A percentile compares a stretch with the other conserved stretches of the same genome.
These are phyloP conservation scores for Steccherinum ochraceum DNA, from an alignment of 768 basidiomycete species.

Conservation along the genomic window DNA sequence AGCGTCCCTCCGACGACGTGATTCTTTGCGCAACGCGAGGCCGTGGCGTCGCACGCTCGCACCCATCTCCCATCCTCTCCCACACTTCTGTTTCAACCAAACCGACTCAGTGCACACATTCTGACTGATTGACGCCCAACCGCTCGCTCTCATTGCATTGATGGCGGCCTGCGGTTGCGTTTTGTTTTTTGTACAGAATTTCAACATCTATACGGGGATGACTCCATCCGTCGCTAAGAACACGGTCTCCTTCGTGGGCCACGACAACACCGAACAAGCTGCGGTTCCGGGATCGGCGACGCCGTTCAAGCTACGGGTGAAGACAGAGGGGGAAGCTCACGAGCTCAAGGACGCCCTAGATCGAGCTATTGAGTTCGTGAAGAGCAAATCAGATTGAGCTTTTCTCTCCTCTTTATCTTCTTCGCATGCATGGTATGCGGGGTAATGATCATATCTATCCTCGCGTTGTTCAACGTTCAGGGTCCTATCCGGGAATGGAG, in stretches of 20 bases:
- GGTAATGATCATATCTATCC: no score
- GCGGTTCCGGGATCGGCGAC: conserved; percentile 36
- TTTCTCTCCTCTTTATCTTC: no score
- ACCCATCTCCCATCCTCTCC: no score
- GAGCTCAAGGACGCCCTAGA: conserved; percentile 56
- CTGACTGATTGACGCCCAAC: background rate
- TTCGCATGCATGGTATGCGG: no score
- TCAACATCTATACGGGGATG: conserved; percentile 56
- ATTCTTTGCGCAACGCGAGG: no score
- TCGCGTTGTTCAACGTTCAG: no score
- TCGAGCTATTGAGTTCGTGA: conserved; percentile 47
- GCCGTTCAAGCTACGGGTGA: conserved; percentile 57
- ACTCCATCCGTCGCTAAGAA: conserved; percentile 48
- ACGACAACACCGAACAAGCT: conserved; percentile 35
- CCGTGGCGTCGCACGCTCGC: no score
- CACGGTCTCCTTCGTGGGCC: conserved; percentile 60
- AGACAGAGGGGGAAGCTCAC: conserved; percentile 50
- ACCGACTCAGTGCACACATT: background rate
- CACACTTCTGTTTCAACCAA: no score
- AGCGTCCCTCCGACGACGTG: no score
- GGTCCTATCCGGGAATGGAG: no score
- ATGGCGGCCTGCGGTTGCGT: background rate
- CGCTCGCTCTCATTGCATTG: conserved; percentile 5
- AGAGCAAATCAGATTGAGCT: conserved; percentile 12
- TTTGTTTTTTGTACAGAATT: conserved; percentile 69